These are phyloP conservation scores for Citrus sp. DNA, from an alignment of 345 rosid species.

Conservation along the genomic window DNA sequence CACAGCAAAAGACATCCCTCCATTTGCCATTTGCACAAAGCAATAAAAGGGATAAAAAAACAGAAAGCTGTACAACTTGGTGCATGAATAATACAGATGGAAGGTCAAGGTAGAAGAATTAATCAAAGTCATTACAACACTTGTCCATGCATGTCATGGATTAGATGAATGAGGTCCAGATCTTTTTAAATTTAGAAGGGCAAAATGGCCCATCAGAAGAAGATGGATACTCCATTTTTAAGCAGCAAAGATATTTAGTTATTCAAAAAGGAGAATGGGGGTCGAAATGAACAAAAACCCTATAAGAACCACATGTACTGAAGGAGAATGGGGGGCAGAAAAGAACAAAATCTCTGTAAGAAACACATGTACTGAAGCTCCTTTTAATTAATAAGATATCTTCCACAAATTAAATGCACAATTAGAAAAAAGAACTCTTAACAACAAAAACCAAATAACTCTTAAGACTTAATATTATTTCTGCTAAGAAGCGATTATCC, in stretches of 20 bases:
- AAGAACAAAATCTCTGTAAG: not conserved
- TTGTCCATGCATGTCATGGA: not conserved
- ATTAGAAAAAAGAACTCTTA: not conserved
- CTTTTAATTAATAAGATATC: not conserved
- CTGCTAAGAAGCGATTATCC: not conserved
- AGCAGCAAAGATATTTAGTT: not conserved
- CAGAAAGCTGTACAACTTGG: too few species aligned
- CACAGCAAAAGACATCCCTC: not conserved
- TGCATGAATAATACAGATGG: not conserved
- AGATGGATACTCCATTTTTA: not conserved
- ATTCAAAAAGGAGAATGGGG: not conserved
- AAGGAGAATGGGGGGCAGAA: not conserved
- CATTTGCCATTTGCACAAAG: not conserved
- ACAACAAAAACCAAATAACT: not conserved
- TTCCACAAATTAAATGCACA: not conserved
- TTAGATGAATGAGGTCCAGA: not conserved
- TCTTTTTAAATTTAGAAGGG: not conserved
- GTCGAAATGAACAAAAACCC: not conserved
- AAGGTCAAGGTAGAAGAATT: not conserved
- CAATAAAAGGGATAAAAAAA: not conserved
- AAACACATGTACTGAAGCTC: not conserved
- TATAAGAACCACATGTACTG: not conserved
- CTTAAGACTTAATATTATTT: not conserved
- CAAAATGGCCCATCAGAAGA: not conserved
- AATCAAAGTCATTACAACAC: not conserved